Conservation (phyloP, 2,329 filamentous ascomycete genomes). For the Aureobasidium sp. region DNA sequence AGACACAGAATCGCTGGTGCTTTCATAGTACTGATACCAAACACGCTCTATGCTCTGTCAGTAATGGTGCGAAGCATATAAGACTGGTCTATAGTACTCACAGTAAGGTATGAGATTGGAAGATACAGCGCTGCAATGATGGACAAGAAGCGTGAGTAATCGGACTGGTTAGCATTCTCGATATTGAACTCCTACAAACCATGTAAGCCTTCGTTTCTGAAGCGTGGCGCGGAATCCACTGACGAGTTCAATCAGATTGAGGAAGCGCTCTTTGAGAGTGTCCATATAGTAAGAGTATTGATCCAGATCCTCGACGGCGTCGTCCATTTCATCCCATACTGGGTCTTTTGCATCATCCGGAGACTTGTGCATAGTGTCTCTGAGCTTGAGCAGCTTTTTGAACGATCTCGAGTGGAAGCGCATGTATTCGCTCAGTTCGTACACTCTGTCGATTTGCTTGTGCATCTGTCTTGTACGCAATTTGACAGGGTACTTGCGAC, state of each 20-base stretch:
- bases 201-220: background rate
- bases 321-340: conserved; percentile 31
- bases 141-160: conserved; percentile 29
- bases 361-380: conserved; percentile 23
- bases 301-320: conserved; percentile 31
- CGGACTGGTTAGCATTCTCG: conserved; percentile 30
- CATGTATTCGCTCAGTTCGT: conserved; percentile 31
- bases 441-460: conserved; percentile 30
- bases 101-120: conserved; percentile 29
- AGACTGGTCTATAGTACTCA: background rate
- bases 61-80: background rate
- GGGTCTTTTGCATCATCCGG: conserved; percentile 25
- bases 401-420: conserved; percentile 30
- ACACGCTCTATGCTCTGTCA: conserved; percentile 21
- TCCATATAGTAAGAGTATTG: conserved; percentile 30
- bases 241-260: conserved; percentile 32
- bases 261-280: conserved; percentile 31
- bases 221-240: background rate
- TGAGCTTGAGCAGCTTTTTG: conserved; percentile 31
- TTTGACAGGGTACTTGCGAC: conserved; percentile 30
- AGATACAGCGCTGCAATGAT: conserved; percentile 31
- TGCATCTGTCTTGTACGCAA: conserved; percentile 28
- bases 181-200: conserved; percentile 30
- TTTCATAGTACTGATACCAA: conserved; percentile 30
- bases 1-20: conserved; percentile 29